Conservation (phyloP, 164 flowering plant genomes). For the Pachysandra terminalis region DNA sequence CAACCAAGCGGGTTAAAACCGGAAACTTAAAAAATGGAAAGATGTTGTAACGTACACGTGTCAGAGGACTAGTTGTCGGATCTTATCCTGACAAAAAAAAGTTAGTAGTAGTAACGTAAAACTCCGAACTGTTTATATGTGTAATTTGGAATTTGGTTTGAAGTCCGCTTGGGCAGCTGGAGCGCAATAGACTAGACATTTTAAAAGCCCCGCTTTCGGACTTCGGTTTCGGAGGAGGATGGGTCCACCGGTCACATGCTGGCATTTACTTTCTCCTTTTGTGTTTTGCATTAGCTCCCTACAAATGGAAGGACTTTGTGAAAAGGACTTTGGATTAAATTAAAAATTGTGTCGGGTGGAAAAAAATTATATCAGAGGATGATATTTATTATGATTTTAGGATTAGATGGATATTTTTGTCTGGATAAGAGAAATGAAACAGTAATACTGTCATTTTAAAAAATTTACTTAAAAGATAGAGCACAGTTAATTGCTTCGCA, state of each 20-base stretch:
- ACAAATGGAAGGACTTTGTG: too few species aligned
- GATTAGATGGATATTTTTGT: too few species aligned
- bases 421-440: too few species aligned
- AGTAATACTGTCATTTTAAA: too few species aligned
- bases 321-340: too few species aligned
- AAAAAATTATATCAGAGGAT: too few species aligned
- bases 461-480: too few species aligned
- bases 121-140: not conserved
- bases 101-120: not conserved
- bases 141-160: constrained; percentile 25
- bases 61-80: constrained; percentile 39
- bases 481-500: too few species aligned
- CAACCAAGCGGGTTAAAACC: not conserved
- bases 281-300: too few species aligned
- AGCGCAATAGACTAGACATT: too few species aligned
- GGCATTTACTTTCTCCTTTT: not conserved
- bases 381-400: too few species aligned
- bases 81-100: constrained; percentile 38
- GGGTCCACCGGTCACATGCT: constrained; percentile 16
- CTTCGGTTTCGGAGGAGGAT: constrained; percentile 18
- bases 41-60: constrained; percentile 32
- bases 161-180: constrained; percentile 37
- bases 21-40: not conserved
- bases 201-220: constrained; percentile 2
- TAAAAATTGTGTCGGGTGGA: too few species aligned